Base-by-base conservation (phyloP, 2,329 filamentous ascomycete species). In the Lasiodiplodia sp. region DNA sequence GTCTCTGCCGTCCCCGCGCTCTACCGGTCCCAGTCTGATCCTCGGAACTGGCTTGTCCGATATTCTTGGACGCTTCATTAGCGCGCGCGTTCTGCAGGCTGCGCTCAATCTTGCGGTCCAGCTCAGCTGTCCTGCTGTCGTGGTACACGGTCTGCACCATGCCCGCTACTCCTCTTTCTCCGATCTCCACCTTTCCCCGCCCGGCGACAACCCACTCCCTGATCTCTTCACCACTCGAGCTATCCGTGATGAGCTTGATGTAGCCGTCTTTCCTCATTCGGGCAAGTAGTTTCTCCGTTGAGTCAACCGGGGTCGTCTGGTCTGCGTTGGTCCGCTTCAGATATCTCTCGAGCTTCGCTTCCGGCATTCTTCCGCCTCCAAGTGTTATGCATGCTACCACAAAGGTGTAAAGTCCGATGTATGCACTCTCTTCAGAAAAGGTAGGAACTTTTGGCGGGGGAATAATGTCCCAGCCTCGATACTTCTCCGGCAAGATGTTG, bases 201-300 rank as follows among this genome's bases (percentile, higher is more conserved):
- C 93, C 91, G 2, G 96, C 96, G 16, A 97, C 87, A 68, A 92
- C 87, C 86, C 93, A 99, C 58, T 92, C 94, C 8, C 93, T 85
- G 2, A 88, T 85, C 71, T 95, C 90, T 47, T 97, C 92, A 31
- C 92, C 92, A 1, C 88, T 89, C 73, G 81, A 80, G 71, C 77
- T 87, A 73, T 97, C 94, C 23, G 90, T 86, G 62, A 90, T 86
- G 71, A 88, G 91, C 44, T 94, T 85, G 2, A 99, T 83, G 76
- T 99, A 99, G 0, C 92, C 92, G 66, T 98, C 94, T 71, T 87
- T 90, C 71, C 90, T 87, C 83, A 98, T 90, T 64, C 88, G 87
- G 72, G 90, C 88, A 14, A 98, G 81, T 3, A 95, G 83, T 65
- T 88, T 85, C 7, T 96, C 92, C 1, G 92, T 96, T 75, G 88